A percentile compares a stretch with the other conserved stretches of the same genome.
Evolutionary conservation across 768 basidiomycete genomes (phyloP).

Genomic region (Agaricus subrufescens): DNA sequence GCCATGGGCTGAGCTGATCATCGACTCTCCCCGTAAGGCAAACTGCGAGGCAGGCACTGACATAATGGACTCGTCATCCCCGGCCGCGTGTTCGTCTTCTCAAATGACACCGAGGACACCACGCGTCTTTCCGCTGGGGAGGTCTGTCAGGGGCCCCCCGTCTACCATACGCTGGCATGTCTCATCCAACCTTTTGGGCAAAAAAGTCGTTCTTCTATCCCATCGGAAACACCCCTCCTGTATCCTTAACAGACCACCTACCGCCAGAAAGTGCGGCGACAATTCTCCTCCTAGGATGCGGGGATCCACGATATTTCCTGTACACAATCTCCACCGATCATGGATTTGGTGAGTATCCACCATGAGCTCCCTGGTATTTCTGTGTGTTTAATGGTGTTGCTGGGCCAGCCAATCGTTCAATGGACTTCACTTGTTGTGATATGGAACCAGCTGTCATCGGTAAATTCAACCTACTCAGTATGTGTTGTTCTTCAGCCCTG

Average conservation of each 20-base stretch:
- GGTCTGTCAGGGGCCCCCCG: no score
- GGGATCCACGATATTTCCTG: constrained; percentile 50
- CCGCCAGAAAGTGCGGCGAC: constrained; percentile 41
- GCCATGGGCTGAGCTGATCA: no score
- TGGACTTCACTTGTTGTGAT: constrained; percentile 52
- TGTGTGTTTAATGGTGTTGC: background rate
- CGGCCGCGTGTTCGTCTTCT: no score
- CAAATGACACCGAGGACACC: no score
- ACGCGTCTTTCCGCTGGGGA: no score
- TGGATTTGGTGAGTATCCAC: constrained; percentile 17
- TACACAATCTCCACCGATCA: constrained; percentile 38
- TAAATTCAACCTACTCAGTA: constrained; percentile 12
- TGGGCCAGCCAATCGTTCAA: constrained; percentile 19
- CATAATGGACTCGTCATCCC: no score
- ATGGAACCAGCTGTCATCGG: constrained; percentile 43
- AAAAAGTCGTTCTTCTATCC: constrained; percentile 49
- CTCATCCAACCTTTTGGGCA: constrained; percentile 39
- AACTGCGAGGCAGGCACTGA: no score
- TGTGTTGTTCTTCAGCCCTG: background rate
- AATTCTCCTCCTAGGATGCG: constrained; percentile 52
- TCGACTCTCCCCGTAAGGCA: no score
- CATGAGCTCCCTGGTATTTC: background rate
- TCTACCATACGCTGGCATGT: constrained; percentile 23
- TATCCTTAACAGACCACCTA: constrained; percentile 42
- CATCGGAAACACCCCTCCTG: constrained; percentile 54